Conservation (phyloP, 1,139 yeast species). For the Blastobotrys raffinosifermentans region DNA sequence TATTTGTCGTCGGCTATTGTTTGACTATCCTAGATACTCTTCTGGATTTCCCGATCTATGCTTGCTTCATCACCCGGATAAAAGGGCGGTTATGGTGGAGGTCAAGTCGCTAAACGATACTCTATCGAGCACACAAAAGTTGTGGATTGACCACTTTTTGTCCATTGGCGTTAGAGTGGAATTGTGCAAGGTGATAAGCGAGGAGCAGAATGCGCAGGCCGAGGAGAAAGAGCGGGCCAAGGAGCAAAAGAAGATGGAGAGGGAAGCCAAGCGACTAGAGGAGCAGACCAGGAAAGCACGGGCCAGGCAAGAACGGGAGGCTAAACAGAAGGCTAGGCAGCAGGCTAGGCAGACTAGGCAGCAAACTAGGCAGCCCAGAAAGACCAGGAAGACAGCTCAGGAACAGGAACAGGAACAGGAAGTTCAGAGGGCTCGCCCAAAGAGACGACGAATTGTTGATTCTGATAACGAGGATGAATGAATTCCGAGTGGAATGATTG, state of each 20-base stretch:
- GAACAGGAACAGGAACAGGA: too few relatives aligned
- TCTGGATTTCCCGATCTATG: conserved; percentile 38
- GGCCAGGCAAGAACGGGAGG: not conserved
- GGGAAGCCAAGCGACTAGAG: conserved; percentile 1
- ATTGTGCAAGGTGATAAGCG: conserved; percentile 28
- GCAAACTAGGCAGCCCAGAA: too few relatives aligned
- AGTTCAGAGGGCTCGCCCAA: too few relatives aligned
- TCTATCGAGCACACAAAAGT: conserved; percentile 34
- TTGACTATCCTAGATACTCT: conserved; percentile 27
- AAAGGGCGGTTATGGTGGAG: conserved; percentile 27
- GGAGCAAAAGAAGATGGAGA: conserved; percentile 1
- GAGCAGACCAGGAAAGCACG: not conserved
- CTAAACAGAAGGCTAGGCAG: too few relatives aligned
- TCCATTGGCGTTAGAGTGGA: conserved; percentile 30
- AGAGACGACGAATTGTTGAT: too few relatives aligned
- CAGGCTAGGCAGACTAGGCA: too few relatives aligned
- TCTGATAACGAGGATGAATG: too few relatives aligned
- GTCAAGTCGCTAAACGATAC: conserved; percentile 37
- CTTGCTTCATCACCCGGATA: conserved; percentile 25
- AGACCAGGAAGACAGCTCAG: too few relatives aligned
- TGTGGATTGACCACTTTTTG: conserved; percentile 34
- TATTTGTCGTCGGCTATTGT: conserved; percentile 27
- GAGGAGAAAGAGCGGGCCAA: conserved; percentile 1
- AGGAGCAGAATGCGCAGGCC: conserved; percentile 7
- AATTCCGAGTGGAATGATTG: too few relatives aligned